These are phyloP conservation scores for Panicum hallii DNA, from an alignment of 202 grass and related monocot genomes.

Conservation along the genomic window DNA sequence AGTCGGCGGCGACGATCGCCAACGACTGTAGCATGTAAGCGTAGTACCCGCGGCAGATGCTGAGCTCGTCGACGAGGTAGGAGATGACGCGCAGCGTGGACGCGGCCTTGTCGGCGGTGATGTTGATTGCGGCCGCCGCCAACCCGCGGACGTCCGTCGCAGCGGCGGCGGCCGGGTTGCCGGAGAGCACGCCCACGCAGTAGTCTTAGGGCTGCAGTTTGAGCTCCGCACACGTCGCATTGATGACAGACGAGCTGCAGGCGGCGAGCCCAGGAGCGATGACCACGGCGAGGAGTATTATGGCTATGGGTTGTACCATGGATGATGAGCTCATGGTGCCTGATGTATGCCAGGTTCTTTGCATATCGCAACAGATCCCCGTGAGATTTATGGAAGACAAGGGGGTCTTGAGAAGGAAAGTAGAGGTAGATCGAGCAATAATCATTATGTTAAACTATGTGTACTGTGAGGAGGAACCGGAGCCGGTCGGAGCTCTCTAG, in stretches of 20 bases:
- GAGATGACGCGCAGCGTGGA: background rate
- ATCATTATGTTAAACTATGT: too few relatives aligned
- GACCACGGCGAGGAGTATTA: background rate
- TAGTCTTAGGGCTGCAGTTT: background rate
- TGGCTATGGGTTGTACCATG: background rate
- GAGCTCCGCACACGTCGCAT: background rate
- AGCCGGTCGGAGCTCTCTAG: too few relatives aligned
- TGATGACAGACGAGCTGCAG: background rate
- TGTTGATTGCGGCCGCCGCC: background rate
- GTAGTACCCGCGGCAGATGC: background rate
- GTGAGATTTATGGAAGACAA: constrained; percentile 1
- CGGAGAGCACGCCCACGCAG: background rate
- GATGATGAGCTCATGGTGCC: background rate
- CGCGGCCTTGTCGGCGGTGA: background rate
- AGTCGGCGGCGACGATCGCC: background rate
- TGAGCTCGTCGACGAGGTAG: background rate
- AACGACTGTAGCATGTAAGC: background rate
- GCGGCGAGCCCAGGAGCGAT: background rate
- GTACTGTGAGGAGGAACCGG: too few relatives aligned
- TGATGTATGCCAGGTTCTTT: background rate
- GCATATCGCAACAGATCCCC: background rate
- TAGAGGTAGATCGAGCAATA: too few relatives aligned
- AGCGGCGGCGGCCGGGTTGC: background rate
- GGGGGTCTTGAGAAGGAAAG: too few relatives aligned
- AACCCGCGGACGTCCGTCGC: background rate